These are phyloP conservation scores for Cylindrotheca closterium DNA, from an alignment of 108 stramenopile species.

Conservation along the genomic window DNA sequence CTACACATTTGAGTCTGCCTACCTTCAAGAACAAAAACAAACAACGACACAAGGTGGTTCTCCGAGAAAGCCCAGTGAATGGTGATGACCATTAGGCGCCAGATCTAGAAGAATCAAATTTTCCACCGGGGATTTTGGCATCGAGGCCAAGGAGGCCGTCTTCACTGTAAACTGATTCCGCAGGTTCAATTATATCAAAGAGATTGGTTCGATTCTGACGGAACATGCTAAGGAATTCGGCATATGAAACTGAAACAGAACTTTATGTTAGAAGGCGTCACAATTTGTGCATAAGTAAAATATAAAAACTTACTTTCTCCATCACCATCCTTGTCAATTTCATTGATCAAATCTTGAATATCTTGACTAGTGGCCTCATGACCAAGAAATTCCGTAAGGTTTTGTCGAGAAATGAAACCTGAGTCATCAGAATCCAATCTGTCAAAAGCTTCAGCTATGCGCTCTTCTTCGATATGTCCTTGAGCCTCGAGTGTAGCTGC, in stretches of 20 bases:
- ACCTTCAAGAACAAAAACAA: no score
- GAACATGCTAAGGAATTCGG: conserved; percentile 58
- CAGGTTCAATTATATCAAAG: not conserved
- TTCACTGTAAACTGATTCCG: not conserved
- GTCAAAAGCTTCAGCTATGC: conserved; percentile 76
- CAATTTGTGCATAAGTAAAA: not conserved
- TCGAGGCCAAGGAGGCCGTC: conserved; percentile 37
- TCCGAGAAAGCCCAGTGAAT: no score
- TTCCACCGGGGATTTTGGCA: conserved; percentile 45
- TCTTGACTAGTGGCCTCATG: conserved; percentile 27
- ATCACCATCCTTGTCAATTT: conserved; percentile 44
- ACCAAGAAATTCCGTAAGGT: conserved; percentile 54
- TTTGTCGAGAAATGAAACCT: conserved; percentile 64
- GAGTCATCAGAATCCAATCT: conserved; percentile 76
- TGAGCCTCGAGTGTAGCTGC: conserved; percentile 52
- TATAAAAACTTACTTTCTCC: conserved; percentile 26
- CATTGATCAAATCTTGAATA: conserved; percentile 46
- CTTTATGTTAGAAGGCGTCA: not conserved
- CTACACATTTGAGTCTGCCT: no score
- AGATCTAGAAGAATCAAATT: conserved; percentile 18
- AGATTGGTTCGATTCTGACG: conserved; percentile 13
- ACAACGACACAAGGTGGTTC: no score
- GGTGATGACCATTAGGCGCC: not conserved
- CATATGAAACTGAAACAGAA: conserved; percentile 70
- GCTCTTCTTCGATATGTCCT: conserved; percentile 56